Evolutionary conservation across 2,329 filamentous ascomycete species (phyloP).

Genomic region (Botryosphaeria dothidea): DNA sequence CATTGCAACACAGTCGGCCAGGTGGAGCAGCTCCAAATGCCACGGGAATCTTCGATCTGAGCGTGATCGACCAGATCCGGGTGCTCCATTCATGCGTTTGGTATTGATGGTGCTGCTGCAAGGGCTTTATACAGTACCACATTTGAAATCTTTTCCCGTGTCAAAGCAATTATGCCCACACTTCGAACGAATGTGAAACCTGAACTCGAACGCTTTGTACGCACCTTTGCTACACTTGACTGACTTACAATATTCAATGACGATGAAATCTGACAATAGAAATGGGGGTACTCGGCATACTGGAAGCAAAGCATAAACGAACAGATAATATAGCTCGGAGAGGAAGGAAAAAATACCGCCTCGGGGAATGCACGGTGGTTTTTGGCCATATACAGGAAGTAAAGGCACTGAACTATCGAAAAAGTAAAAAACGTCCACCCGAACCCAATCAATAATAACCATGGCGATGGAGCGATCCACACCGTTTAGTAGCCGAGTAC

Average conservation of each 20-base stretch:
- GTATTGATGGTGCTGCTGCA: background rate
- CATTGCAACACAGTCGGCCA: background rate
- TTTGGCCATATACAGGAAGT: background rate
- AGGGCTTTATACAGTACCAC: background rate
- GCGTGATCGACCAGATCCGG: background rate
- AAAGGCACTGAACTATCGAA: background rate
- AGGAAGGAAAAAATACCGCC: background rate
- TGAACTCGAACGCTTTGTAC: background rate
- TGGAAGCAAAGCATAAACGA: background rate
- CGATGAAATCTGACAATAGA: background rate
- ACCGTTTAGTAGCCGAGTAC: conserved; percentile 9
- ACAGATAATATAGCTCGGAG: background rate
- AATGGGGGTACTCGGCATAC: conserved; percentile 10
- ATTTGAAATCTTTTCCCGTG: background rate
- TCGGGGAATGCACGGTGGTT: conserved; percentile 1
- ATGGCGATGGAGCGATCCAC: background rate
- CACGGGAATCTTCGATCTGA: background rate
- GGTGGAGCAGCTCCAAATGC: background rate
- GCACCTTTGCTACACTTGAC: background rate
- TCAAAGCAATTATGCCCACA: background rate
- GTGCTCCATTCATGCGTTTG: background rate
- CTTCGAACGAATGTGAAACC: background rate
- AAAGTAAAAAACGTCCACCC: background rate
- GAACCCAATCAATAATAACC: background rate
- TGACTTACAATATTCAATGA: conserved; percentile 1